A percentile compares a stretch with the other conserved stretches of the same genome.
phyloP scores from a whole-genome alignment of 495 filamentous ascomycete genomes.

The Xylona heveae region DNA sequence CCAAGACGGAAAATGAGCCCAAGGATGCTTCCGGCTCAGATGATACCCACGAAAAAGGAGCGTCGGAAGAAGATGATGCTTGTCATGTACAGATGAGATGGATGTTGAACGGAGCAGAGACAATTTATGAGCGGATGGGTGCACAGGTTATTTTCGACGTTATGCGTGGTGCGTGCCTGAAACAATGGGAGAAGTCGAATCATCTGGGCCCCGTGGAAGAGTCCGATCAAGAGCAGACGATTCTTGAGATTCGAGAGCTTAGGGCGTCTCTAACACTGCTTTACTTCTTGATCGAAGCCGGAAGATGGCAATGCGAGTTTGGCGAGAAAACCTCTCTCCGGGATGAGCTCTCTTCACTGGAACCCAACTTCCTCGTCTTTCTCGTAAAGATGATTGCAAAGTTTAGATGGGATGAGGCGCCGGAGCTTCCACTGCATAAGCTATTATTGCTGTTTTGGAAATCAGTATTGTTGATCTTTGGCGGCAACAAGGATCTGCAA shows the following conservation, averaged over 20 bases:
- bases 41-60: constrained; percentile 5
- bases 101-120: constrained; percentile 39
- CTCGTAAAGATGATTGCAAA: constrained; percentile 54
- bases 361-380: constrained; percentile 48
- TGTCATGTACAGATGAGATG: constrained; percentile 43
- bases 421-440: constrained; percentile 38
- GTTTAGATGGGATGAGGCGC: constrained; percentile 71
- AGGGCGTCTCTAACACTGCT: constrained; percentile 41
- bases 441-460: constrained; percentile 64
- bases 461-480: constrained; percentile 63
- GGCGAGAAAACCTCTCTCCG: constrained; percentile 14
- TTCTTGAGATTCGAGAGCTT: constrained; percentile 20
- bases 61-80: constrained; percentile 15
- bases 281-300: constrained; percentile 52
- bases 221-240: constrained; percentile 1
- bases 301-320: constrained; percentile 24
- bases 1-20: constrained; percentile 6
- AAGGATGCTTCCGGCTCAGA: constrained; percentile 13
- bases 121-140: constrained; percentile 37
- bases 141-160: constrained; percentile 32
- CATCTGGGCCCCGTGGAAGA: not conserved
- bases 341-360: constrained; percentile 28
- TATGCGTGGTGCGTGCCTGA: constrained; percentile 39
- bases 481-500: constrained; percentile 48
- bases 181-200: constrained; percentile 10